These are phyloP conservation scores for Cucurbita maxima DNA, from an alignment of 306 rosid species.

Conservation along the genomic window DNA sequence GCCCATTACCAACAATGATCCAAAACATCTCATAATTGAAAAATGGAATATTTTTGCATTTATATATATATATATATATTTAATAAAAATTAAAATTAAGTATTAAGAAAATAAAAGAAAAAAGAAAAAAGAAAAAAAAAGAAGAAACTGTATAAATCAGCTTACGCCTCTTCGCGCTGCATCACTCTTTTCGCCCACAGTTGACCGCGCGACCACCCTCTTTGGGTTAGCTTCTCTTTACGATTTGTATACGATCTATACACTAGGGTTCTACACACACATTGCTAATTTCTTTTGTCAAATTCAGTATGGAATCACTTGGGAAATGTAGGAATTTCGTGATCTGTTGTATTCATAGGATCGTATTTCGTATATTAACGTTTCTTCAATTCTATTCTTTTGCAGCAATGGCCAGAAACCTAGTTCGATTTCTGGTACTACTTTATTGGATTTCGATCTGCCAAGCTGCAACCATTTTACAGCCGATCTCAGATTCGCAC, in stretches of 20 bases:
- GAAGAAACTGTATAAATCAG: not conserved
- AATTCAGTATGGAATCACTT: not conserved
- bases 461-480: slow-evolving; percentile 31
- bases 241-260: not conserved
- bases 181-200: not conserved
- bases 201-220: not conserved
- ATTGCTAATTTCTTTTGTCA: not conserved
- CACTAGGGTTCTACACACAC: not conserved
- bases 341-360: not conserved
- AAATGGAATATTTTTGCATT: too few species aligned
- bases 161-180: not conserved
- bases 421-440: slow-evolving; percentile 37
- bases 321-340: not conserved
- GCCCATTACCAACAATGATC: too few species aligned
- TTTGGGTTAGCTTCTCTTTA: not conserved
- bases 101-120: too few species aligned
- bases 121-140: too few species aligned
- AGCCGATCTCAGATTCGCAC: slow-evolving; percentile 71
- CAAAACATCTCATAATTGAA: too few species aligned
- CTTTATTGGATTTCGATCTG: slow-evolving; percentile 36
- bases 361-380: not conserved
- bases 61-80: too few species aligned
- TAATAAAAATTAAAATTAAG: too few species aligned
- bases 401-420: slow-evolving; percentile 71
- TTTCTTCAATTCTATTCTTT: not conserved